Percentiles rank a stretch among this genome's conserved stretches.
Evolutionary conservation across 2,329 filamentous ascomycete genomes (phyloP).

Genomic region (Colletotrichum sp.): DNA sequence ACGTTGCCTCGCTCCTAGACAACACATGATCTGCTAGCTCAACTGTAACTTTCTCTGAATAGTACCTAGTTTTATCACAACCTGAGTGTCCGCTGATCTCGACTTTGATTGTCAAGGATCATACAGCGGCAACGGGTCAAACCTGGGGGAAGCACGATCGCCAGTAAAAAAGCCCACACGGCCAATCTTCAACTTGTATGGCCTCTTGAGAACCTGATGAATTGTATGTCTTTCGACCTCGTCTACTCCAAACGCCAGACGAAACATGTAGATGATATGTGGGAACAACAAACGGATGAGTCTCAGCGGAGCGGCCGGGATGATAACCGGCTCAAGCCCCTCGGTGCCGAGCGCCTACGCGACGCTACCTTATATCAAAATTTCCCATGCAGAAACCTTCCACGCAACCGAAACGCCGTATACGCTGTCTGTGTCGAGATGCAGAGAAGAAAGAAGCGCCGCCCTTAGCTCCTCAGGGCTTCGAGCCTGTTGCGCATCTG

Average conservation of each 20-base stretch:
- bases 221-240: background rate
- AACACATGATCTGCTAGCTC: too few species aligned
- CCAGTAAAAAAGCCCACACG: background rate
- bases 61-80: too few species aligned
- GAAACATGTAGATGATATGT: background rate
- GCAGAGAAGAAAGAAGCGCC: background rate
- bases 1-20: too few species aligned
- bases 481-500: constrained; percentile 94
- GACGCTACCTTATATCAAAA: background rate
- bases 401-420: constrained; percentile 5
- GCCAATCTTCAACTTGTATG: background rate
- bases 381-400: background rate
- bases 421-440: constrained; percentile 14
- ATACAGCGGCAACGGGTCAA: too few species aligned
- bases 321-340: background rate
- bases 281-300: background rate
- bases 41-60: too few species aligned
- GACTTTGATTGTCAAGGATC: too few species aligned
- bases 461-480: constrained; percentile 79
- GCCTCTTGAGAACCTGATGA: background rate
- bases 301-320: background rate
- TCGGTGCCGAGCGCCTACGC: background rate
- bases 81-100: too few species aligned
- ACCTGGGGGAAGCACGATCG: too few species aligned
- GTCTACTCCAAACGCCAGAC: constrained; percentile 18